Base-by-base conservation (phyloP, 2,329 filamentous ascomycete genomes). In the Fonsecaea erecta region DNA sequence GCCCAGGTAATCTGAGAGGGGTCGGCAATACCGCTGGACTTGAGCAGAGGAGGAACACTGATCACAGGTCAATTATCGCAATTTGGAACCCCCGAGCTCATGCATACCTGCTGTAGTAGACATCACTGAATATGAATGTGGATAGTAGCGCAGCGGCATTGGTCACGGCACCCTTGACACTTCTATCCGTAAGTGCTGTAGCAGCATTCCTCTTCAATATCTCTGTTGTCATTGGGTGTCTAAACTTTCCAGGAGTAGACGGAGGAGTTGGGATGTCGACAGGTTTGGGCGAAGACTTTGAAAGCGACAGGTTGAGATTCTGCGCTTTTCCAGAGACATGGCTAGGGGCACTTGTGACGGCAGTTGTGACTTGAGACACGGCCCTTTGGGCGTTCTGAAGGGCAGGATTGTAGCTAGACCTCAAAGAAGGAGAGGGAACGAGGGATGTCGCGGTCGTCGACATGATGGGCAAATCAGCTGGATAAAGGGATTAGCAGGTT, bases 181-280 rank as follows among this genome's bases (percentile, higher is more conserved):
- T 94, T 75, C 86, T 86, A 71, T 93, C 88, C 62, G 88, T 87
- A 76, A 98, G 97, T 54, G 84, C 90, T 14, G 88, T 87, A 21
- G 88, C 89, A 76, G 91, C 89, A 75, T 93, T 91, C 58, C 95
- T 88, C 68, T 86, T 85, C 16, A 90, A 88, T 75, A 99, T 96
- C 78, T 98, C 94, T 73, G 92, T 85, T 70, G 97, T 84, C 68
- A 90, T 88, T 35, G 95, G 95, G 77, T 99, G 95, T 74, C 88
- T 87, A 94, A 95, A 99, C 75, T 89, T 92, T 62, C 94, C 93
- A 6, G 91, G 80, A 16, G 71, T 67, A 53, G 75, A 71, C 37
- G 71, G 66, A 55, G 75, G 72, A 67, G 73, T 76, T 35, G 78
- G 30, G 35, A 53, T 1, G 3, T 35, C 21, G 3, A 24, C 40